Base-by-base conservation (phyloP, 176 grass and related monocot genomes). In the Rhipidocladum racemiflorum region DNA sequence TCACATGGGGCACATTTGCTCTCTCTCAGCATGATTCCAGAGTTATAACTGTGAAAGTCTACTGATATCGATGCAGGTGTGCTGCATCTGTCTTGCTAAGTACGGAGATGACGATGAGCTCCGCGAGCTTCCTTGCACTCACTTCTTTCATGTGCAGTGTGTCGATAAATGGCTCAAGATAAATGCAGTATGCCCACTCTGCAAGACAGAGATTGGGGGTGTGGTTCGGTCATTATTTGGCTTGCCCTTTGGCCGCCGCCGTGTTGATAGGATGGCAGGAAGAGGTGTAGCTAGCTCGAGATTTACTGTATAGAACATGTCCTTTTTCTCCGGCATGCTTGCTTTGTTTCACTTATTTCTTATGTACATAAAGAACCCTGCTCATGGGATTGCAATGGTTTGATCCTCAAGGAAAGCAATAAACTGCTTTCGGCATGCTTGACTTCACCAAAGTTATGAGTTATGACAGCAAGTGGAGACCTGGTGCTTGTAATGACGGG, bases 161-260 rank as follows among this genome's bases (percentile, higher is more conserved):
- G 92, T 98, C 0, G 92, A 98, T 77, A 98, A 98, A 87, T 98
- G 95, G 95, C 90, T 98, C 24, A 98, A 98, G 85, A 95, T 98
- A 87, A 98, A 98, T 46, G 90, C 95, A 30, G 84, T 95, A 39
- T 98, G 95, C 62, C 95, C 95, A 43, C 92, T 98, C 66, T 98
- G 95, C 86, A 98, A 98, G 85, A 69, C 88, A 50, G 92, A 98
- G 81, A 88, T 98, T 45, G 84, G 82, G 40, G 84, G 88, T 50
- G 79, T 86, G 48, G 61, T 86, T 77, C 86, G 68, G 9, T 75
- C 64, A 60, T 81, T 80, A 8, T 71, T 76, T 6, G 88, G 93
- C 45, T 79, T 92, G 80, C 88, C 84, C 44, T 92, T 92, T 65
- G 90, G 93, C 13, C 90, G 83, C 27, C 90, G 71, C 25, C 90